Conservation (phyloP, 371 early-diverging fungal species). For the Apophysomyces trapeziformis region DNA sequence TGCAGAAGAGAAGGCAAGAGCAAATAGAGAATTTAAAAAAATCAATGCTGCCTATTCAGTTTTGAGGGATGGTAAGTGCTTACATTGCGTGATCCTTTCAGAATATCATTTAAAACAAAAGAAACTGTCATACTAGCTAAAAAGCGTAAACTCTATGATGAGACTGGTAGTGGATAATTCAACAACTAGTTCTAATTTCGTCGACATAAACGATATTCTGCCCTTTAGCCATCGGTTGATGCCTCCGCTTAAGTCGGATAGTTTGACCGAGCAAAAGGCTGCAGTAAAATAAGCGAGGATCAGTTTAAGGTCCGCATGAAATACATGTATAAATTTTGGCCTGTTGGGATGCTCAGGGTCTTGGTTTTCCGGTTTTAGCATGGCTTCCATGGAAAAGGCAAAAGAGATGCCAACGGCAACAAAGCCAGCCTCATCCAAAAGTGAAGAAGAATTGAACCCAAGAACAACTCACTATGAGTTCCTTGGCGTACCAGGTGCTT, state of each 20-base stretch:
- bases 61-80: conserved; percentile 55
- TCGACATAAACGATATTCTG: not conserved
- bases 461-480: conserved; percentile 73
- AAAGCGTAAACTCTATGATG: conserved; percentile 36
- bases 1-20: conserved; percentile 53
- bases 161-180: conserved; percentile 27
- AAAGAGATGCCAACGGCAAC: not conserved
- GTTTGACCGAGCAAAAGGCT: not conserved
- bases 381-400: not conserved
- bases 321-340: too few relatives aligned
- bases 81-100: not conserved
- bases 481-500: conserved; percentile 83
- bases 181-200: not conserved
- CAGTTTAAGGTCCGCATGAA: too few relatives aligned
- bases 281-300: not conserved
- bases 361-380: not conserved
- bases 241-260: not conserved
- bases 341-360: not conserved
- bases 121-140: conserved; percentile 21
- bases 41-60: conserved; percentile 65
- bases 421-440: not conserved
- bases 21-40: conserved; percentile 59
- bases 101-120: not conserved
- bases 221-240: not conserved
- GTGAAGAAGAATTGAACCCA: conserved; percentile 48